Evolutionary conservation across 2,329 filamentous ascomycete genomes (phyloP).

Genomic region (Hypoxylon sp.): DNA sequence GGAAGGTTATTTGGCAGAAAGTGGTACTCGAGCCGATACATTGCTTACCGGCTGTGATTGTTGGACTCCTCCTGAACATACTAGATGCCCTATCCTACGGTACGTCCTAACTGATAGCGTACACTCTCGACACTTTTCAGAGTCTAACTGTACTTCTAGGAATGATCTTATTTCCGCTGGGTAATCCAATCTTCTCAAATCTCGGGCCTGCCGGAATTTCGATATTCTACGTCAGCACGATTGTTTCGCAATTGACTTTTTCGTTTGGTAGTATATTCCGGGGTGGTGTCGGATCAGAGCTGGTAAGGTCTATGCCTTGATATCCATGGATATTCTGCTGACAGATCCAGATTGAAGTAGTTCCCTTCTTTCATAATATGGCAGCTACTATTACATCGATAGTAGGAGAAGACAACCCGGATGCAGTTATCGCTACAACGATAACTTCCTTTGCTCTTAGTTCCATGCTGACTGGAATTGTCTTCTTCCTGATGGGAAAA

Average conservation of each 20-base stretch:
- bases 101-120: constrained; percentile 53
- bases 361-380: constrained; percentile 99
- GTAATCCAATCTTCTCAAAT: constrained; percentile 85
- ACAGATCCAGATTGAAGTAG: constrained; percentile 84
- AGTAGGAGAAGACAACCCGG: constrained; percentile 84
- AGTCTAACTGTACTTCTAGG: constrained; percentile 60
- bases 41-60: constrained; percentile 86
- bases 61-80: constrained; percentile 91
- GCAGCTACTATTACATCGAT: constrained; percentile 85
- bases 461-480: constrained; percentile 88
- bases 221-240: constrained; percentile 98
- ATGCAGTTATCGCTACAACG: constrained; percentile 92
- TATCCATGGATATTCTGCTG: constrained; percentile 24
- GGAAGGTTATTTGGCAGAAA: constrained; percentile 73
- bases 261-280: constrained; percentile 90
- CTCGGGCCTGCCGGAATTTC: constrained; percentile 95
- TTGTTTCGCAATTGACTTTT: constrained; percentile 91
- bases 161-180: constrained; percentile 95
- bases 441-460: constrained; percentile 93
- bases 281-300: constrained; percentile 92
- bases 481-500: constrained; percentile 91
- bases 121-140: constrained; percentile 1
- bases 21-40: constrained; percentile 76
- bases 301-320: constrained; percentile 67
- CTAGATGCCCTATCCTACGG: constrained; percentile 96